Conservation (phyloP, 2,329 filamentous ascomycete species). For the Monilinia fructigena region DNA sequence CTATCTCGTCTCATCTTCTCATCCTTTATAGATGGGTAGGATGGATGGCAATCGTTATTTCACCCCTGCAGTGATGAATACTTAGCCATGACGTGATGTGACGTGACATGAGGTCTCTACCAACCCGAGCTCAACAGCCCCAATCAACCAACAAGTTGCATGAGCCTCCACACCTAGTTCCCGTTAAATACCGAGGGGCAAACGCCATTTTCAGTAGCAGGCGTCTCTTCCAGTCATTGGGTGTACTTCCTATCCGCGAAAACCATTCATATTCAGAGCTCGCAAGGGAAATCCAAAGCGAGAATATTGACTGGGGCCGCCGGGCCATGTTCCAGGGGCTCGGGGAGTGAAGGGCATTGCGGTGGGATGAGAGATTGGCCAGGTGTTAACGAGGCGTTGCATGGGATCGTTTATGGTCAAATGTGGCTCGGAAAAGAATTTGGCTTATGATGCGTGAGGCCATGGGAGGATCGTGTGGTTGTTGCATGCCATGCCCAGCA, state of each 20-base stretch:
- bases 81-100: too few relatives aligned
- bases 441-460: neutral
- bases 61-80: too few relatives aligned
- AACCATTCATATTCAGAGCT: neutral
- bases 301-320: neutral
- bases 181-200: neutral
- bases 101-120: too few relatives aligned
- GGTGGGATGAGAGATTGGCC: constrained; percentile 3
- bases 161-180: neutral
- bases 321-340: neutral
- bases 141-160: neutral
- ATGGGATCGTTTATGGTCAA: neutral
- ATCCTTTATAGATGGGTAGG: too few relatives aligned
- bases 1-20: too few relatives aligned
- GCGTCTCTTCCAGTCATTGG: neutral
- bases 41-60: too few relatives aligned
- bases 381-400: neutral
- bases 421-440: neutral
- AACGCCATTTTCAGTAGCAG: too few relatives aligned
- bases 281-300: neutral
- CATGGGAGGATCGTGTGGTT: neutral
- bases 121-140: neutral
- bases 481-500: neutral
- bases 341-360: neutral
- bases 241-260: neutral